Conservation (phyloP, 805 yeast genomes). For the Saturnispora galanensis region DNA sequence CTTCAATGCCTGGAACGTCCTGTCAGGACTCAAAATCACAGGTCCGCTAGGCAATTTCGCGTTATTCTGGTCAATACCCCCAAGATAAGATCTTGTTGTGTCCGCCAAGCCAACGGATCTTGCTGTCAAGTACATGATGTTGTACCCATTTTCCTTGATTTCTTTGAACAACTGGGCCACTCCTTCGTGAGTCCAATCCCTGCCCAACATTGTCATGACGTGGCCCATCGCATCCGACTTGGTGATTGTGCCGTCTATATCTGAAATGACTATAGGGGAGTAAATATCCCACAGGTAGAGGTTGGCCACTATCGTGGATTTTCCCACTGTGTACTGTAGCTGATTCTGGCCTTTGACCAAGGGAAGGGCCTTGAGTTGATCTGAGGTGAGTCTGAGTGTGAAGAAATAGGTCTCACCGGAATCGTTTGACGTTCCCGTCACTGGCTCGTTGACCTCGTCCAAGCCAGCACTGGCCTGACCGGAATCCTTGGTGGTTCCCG, state of each 20-base stretch:
- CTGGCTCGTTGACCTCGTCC: background rate
- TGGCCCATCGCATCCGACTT: conserved; percentile 97
- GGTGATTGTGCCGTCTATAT: conserved; percentile 96
- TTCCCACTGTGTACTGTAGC: conserved; percentile 72
- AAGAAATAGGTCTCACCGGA: conserved; percentile 47
- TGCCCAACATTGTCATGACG: conserved; percentile 83
- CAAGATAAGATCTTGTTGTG: conserved; percentile 72
- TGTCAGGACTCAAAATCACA: conserved; percentile 87
- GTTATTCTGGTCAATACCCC: conserved; percentile 70
- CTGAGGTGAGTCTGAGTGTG: conserved; percentile 83
- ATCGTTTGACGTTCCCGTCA: conserved; percentile 6
- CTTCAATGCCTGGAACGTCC: conserved; percentile 89
- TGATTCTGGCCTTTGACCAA: conserved; percentile 74
- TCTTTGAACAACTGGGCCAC: conserved; percentile 90
- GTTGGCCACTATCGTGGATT: conserved; percentile 62
- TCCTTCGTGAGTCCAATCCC: conserved; percentile 97
- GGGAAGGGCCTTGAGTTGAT: conserved; percentile 67
- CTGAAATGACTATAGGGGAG: conserved; percentile 89
- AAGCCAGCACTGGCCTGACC: background rate
- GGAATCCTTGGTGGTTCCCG: no score
- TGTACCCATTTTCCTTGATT: conserved; percentile 79
- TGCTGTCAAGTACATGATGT: conserved; percentile 87
- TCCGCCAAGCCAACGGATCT: conserved; percentile 95
- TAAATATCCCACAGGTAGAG: conserved; percentile 75
- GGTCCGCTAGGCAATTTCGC: conserved; percentile 77